These are phyloP conservation scores for Eucalyptus shirleyi DNA, from an alignment of 345 rosid genomes.

Conservation along the genomic window DNA sequence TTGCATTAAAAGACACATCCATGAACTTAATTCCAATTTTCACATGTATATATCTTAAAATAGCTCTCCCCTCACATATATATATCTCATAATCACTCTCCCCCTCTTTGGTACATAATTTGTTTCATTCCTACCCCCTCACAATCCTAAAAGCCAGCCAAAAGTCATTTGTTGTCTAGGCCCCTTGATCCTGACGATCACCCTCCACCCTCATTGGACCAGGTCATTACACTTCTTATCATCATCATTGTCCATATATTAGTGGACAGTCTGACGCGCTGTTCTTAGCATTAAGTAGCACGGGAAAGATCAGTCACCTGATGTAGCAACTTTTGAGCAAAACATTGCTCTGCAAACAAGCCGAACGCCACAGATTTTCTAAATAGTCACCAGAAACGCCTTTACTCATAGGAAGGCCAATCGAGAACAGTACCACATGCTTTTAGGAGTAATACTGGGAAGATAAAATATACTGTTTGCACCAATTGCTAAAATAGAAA, in stretches of 20 bases:
- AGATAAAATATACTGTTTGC: neutral
- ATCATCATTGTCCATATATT: neutral
- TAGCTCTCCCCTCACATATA: too few species aligned
- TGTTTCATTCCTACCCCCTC: too few species aligned
- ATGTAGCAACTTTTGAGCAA: neutral
- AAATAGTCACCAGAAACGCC: neutral
- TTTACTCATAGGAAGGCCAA: neutral
- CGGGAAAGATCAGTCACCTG: neutral
- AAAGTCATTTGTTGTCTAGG: too few species aligned
- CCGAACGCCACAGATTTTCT: neutral
- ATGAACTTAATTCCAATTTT: too few species aligned
- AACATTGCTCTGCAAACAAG: neutral
- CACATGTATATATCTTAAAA: too few species aligned
- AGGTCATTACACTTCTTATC: neutral
- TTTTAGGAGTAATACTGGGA: neutral
- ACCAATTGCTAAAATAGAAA: neutral
- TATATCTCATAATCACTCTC: too few species aligned
- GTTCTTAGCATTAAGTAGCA: neutral
- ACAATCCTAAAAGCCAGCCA: too few species aligned
- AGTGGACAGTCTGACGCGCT: neutral
- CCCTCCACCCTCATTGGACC: too few species aligned
- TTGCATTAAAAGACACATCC: too few species aligned
- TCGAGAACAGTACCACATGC: neutral
- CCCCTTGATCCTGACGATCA: rapidly evolving
- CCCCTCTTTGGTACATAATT: too few species aligned